Evolutionary conservation across 139 green algal species (phyloP), one percentile per base, ranked within the genome.

Genomic region (Tetratostichococcus sp.): DNA sequence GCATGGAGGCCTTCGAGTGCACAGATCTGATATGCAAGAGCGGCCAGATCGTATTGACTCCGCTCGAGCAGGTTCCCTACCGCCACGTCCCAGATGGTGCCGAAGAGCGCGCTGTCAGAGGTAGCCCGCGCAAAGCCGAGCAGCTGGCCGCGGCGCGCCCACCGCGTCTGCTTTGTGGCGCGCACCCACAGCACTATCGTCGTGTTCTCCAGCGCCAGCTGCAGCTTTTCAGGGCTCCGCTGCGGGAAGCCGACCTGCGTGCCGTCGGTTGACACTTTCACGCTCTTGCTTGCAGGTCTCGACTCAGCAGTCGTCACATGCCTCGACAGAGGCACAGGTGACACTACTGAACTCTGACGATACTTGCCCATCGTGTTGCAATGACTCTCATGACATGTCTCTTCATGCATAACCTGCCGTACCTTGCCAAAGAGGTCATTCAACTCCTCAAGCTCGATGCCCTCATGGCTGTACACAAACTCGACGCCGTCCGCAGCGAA

Each of bases 61-160:
- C n/a, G n/a, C n/a, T n/a, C n/a, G n/a, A n/a, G n/a, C n/a, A n/a
- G n/a, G n/a, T n/a, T 17, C 2, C 80, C 35, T 33, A 95, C 92
- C 33, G 91, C 88, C 68, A 97, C 92, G 78, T 97, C 92, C 92
- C 87, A 97, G 65, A 97, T 94, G 11, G 90, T 94, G 22, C 91
- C 92, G 8, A 75, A 84, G 28, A 97, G 77, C 21, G 84, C 85
- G 30, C 88, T 87, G 70, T 97, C 92, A 35, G 80, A 90, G n/a
- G 91, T 96, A 73, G 92, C 93, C 1, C 93, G 86, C 1, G 87
- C 92, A 87, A 97, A 96, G 21, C 88, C 93, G 0, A 95, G 79
- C 67, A 95, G 69, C 79, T 94, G 88, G 1, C 86, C 86, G 69
- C 80, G n/a, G 68, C 81, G 82, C 1, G 83, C 85, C 74, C 81